Conservation (phyloP, 306 rosid species). For the Castanea sativa region DNA sequence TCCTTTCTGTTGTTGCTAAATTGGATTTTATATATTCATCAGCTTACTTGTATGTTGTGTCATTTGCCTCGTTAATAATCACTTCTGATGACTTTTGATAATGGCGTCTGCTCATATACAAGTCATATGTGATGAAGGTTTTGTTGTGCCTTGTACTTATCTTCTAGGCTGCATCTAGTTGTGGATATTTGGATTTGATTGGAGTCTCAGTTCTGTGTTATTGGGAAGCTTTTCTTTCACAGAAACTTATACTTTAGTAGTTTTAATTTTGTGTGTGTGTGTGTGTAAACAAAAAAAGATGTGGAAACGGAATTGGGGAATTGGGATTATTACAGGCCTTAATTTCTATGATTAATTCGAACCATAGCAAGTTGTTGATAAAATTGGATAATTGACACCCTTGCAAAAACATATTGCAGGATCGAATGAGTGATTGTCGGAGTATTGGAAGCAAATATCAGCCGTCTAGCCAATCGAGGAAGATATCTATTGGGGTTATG, state of each 20-base stretch:
- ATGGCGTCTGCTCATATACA: slow-evolving; percentile 1
- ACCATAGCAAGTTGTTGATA: not conserved
- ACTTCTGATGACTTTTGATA: slow-evolving; percentile 5
- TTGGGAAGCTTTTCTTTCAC: not conserved
- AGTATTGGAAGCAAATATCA: slow-evolving; percentile 62
- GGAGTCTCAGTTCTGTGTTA: not conserved
- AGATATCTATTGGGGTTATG: slow-evolving; percentile 85
- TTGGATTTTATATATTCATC: not conserved
- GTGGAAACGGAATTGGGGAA: not conserved
- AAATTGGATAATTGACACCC: slow-evolving; percentile 18
- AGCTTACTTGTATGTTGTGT: not conserved
- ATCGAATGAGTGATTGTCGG: slow-evolving; percentile 45
- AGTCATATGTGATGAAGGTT: not conserved
- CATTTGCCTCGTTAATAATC: slow-evolving; percentile 1
- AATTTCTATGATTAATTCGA: not conserved
- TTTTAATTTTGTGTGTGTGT: not conserved
- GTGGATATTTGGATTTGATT: not conserved
- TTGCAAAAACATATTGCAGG: slow-evolving; percentile 46
- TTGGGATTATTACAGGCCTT: not conserved
- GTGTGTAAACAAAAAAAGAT: not conserved
- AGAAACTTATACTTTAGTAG: not conserved
- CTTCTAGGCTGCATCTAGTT: slow-evolving; percentile 6
- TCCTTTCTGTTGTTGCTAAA: not conserved
- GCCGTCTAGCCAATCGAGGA: slow-evolving; percentile 78
- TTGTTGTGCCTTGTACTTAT: slow-evolving; percentile 9